These are phyloP conservation scores for Syzygium aqueum DNA, from an alignment of 345 rosid genomes.

Conservation along the genomic window DNA sequence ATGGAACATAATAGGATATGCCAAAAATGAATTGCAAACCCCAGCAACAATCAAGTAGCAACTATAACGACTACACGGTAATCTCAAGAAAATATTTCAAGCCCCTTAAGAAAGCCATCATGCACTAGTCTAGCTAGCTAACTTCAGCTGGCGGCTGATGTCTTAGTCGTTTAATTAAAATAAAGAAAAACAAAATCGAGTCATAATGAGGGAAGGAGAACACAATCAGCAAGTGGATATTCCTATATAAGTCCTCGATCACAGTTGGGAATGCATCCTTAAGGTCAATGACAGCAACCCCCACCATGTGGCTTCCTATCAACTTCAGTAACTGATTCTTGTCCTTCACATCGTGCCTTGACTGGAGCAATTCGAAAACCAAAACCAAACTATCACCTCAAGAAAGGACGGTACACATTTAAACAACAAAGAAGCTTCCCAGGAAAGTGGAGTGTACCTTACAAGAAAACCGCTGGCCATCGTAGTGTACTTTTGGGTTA, in stretches of 20 bases:
- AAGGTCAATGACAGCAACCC: constrained; percentile 63
- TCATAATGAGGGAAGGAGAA: neutral
- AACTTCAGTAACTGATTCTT: constrained; percentile 50
- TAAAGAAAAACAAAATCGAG: neutral
- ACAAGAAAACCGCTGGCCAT: constrained; percentile 72
- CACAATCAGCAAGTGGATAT: neutral
- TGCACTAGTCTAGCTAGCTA: neutral
- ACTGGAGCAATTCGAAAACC: constrained; percentile 13
- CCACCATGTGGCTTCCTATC: constrained; percentile 47
- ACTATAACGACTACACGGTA: neutral
- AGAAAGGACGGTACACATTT: neutral
- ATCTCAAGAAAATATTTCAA: neutral
- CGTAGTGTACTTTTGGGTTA: constrained; percentile 63
- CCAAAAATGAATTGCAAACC: neutral
- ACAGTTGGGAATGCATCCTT: constrained; percentile 83
- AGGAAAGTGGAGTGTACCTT: constrained; percentile 37
- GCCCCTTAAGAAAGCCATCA: neutral
- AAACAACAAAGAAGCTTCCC: neutral
- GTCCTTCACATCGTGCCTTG: constrained; percentile 66
- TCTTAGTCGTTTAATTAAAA: neutral
- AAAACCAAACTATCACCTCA: neutral
- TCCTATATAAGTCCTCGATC: constrained; percentile 75
- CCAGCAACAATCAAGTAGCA: neutral
- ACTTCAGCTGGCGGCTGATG: neutral
- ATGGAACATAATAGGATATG: neutral